Conservation (phyloP, 2,329 filamentous ascomycete genomes). For the Talaromyces sp. region DNA sequence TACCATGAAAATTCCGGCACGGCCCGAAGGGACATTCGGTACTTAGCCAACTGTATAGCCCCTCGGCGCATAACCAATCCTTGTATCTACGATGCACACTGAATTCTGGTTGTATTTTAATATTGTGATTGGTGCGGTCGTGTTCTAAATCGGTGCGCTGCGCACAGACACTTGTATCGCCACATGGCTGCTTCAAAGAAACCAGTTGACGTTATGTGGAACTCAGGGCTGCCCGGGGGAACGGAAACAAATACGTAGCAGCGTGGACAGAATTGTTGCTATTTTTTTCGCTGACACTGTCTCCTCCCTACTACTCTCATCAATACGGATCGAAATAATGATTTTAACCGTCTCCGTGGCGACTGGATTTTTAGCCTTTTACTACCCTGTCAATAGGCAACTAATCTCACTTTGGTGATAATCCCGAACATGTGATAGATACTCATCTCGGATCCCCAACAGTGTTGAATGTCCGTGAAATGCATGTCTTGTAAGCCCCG, state of each 20-base stretch:
- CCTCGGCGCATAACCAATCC: not conserved
- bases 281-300: not conserved
- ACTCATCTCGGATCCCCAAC: too few relatives aligned
- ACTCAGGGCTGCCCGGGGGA: not conserved
- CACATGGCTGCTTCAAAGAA: not conserved
- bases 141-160: not conserved
- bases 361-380: too few relatives aligned
- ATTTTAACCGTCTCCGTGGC: too few relatives aligned
- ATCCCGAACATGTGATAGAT: too few relatives aligned
- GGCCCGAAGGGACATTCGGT: not conserved
- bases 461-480: too few relatives aligned
- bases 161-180: not conserved
- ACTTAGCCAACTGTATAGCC: not conserved
- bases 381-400: too few relatives aligned
- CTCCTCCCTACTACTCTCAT: too few relatives aligned
- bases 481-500: too few relatives aligned
- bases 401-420: too few relatives aligned
- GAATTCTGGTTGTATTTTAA: not conserved
- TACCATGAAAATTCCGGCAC: not conserved
- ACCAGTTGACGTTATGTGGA: not conserved
- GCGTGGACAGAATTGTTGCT: not conserved
- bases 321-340: too few relatives aligned
- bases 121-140: not conserved
- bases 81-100: not conserved
- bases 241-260: not conserved